Base-by-base conservation (phyloP, 148 eudicot genomes). In the Amaranthus palmeri region DNA sequence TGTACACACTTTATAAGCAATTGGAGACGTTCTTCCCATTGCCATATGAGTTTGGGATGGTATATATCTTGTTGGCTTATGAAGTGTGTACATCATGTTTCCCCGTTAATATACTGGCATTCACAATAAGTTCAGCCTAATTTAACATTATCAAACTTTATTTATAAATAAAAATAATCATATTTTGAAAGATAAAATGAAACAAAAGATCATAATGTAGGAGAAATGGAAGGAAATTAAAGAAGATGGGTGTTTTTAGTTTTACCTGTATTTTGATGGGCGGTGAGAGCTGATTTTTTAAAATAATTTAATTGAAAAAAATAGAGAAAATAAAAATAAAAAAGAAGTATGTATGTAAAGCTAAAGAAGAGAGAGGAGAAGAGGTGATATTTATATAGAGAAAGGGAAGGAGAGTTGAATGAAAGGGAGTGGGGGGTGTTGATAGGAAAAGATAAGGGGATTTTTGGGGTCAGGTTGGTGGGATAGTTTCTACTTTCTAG, bases 401-500 rank as follows among this genome's bases (percentile, higher is more conserved):
- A 64, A 54, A 9, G 64, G 36, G 36, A 54, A 67, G 45, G 48
- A 53, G 62, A 6, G 63, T 14, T 41, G 65, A 36, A 46, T 40
- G 70, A 55, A 55, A 47, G 70, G 63, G 62, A 63, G 71, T 48
- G 48, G 40, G 18, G 40, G 47, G 43, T 48, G 71, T 59, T 67
- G 75, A 72, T 55, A 49, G 54, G 44, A 46, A 61, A 74, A 73
- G 81, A 73, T 62, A 78, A 78, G 77, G 74, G 73, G 14, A 47
- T 62, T 62, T 73, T 56, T 72, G 57, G 68, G 74, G 64, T 78
- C 64, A 62, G 77, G 73, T 69, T 78, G 81, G 73, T 61, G 62
- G 80, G 79, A 68, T 70, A 49, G 67, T 61, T 78, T 63, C 40
- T 25, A 25, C 36, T 25, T 25, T 25, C 36, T 25, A 36, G 64